phyloP scores from a whole-genome alignment of 1,139 yeast species.

The Zhuliangozyma blackwelliae region DNA sequence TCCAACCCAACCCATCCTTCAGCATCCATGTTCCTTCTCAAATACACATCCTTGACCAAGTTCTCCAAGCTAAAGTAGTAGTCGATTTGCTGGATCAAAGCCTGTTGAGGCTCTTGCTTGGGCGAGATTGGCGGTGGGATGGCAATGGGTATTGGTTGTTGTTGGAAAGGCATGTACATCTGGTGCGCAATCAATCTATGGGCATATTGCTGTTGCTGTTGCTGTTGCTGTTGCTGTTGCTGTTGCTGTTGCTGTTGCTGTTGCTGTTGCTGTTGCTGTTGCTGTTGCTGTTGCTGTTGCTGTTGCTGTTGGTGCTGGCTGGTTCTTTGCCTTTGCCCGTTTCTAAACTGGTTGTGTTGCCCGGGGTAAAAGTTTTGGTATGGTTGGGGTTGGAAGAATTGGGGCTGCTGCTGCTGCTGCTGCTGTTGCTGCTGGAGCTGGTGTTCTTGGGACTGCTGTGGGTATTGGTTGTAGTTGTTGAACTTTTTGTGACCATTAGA shows the following conservation, averaged over 20 bases:
- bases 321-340: no score
- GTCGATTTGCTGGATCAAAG: slow-evolving; percentile 66
- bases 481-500: no score
- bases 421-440: slow-evolving; percentile 12
- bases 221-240: neutral
- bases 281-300: slow-evolving; percentile 2
- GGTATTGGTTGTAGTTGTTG: neutral
- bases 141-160: slow-evolving; percentile 22
- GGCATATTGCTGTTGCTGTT: neutral
- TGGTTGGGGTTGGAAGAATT: slow-evolving; percentile 13
- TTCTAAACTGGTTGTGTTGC: slow-evolving; percentile 8
- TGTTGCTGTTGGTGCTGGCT: slow-evolving; percentile 7
- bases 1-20: slow-evolving; percentile 68
- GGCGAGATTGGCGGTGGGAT: slow-evolving; percentile 50
- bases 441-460: slow-evolving; percentile 1
- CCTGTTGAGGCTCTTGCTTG: slow-evolving; percentile 44
- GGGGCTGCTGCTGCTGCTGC: slow-evolving; percentile 9
- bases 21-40: slow-evolving; percentile 73
- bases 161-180: slow-evolving; percentile 4
- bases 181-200: slow-evolving; percentile 1
- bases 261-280: slow-evolving; percentile 4
- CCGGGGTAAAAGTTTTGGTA: slow-evolving; percentile 10
- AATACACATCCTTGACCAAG: slow-evolving; percentile 71
- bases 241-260: no score
- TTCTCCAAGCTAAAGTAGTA: slow-evolving; percentile 89